Evolutionary conservation across 176 grass and related monocot species (phyloP).

Genomic region (Avena atlantica): DNA sequence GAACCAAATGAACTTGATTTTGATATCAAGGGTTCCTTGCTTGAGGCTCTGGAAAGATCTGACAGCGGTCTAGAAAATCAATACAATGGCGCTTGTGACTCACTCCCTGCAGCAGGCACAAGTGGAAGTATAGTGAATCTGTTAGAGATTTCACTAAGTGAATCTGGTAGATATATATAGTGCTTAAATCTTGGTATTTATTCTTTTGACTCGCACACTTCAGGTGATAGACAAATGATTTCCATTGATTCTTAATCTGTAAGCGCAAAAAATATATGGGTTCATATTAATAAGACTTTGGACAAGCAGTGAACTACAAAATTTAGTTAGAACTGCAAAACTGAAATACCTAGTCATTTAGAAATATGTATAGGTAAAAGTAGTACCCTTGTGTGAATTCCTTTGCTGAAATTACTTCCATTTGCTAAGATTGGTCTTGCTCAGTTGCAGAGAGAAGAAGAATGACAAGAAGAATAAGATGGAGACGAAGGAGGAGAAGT

Average conservation of each 20-base stretch:
- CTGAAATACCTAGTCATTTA: no score
- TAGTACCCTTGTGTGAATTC: no score
- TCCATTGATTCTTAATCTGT: slow-evolving; percentile 21
- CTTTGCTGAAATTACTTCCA: no score
- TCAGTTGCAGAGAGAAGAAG: no score
- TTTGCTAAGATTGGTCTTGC: no score
- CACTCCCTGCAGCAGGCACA: slow-evolving; percentile 52
- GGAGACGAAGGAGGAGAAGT: no score
- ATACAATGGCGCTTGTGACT: slow-evolving; percentile 62
- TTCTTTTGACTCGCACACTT: not conserved
- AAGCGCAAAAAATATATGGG: not conserved
- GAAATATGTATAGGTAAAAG: no score
- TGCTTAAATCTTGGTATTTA: slow-evolving; percentile 19
- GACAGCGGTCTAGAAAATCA: slow-evolving; percentile 68
- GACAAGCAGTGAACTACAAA: no score
- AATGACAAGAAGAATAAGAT: no score
- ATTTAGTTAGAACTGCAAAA: no score
- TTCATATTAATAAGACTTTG: not conserved
- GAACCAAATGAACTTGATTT: slow-evolving; percentile 80
- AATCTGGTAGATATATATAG: slow-evolving; percentile 29
- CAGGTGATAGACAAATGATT: not conserved
- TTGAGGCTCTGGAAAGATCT: slow-evolving; percentile 74
- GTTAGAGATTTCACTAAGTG: not conserved
- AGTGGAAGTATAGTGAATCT: slow-evolving; percentile 50
- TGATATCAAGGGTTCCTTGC: slow-evolving; percentile 74